These are phyloP conservation scores for Leptosphaerulina australis DNA, from an alignment of 2,329 filamentous ascomycete genomes.

Conservation along the genomic window DNA sequence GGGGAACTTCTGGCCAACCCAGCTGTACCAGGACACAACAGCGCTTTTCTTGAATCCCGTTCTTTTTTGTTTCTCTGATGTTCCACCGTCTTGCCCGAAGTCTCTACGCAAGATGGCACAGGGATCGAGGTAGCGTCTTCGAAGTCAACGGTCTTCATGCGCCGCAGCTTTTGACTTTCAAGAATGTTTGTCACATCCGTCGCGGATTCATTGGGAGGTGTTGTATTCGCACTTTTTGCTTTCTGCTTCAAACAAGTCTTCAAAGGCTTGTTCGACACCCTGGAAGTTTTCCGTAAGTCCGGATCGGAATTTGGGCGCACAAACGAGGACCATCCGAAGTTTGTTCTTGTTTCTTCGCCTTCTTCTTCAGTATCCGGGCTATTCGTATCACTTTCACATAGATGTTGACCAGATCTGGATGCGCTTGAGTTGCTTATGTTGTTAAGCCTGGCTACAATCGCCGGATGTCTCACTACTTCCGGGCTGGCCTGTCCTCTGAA, in stretches of 20 bases:
- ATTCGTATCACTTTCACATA: neutral
- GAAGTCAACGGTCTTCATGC: constrained; percentile 42
- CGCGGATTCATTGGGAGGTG: constrained; percentile 18
- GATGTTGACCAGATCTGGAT: neutral
- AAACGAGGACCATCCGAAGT: neutral
- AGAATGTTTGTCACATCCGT: neutral
- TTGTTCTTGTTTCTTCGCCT: neutral
- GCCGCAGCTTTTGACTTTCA: constrained; percentile 23
- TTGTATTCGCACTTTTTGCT: constrained; percentile 30
- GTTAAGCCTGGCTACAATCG: neutral
- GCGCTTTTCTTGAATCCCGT: neutral
- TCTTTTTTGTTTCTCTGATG: neutral
- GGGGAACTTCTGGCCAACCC: constrained; percentile 26
- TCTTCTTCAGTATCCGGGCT: neutral
- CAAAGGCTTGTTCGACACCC: constrained; percentile 19
- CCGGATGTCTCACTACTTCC: neutral
- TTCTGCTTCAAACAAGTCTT: constrained; percentile 39
- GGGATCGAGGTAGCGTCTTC: constrained; percentile 16
- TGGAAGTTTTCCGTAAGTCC: constrained; percentile 1
- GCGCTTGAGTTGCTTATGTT: neutral
- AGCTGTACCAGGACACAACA: constrained; percentile 20
- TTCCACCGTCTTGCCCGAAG: neutral
- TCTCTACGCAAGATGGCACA: neutral
- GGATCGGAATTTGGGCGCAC: constrained; percentile 14
- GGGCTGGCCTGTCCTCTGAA: constrained; percentile 16